Base-by-base conservation (phyloP, 768 basidiomycete genomes). In the Naganishia onofrii region DNA sequence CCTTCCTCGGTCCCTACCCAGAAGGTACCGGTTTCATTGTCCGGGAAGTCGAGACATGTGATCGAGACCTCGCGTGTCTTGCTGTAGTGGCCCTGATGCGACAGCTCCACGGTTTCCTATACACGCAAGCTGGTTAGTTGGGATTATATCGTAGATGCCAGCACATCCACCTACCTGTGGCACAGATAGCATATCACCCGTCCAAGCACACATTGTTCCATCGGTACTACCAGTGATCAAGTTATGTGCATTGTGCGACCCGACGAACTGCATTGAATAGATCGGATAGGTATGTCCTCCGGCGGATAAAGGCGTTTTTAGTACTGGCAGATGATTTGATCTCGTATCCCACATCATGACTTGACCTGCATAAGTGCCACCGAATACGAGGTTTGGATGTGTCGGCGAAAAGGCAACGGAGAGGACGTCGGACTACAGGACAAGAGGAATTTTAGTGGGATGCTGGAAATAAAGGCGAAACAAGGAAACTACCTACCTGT, bases 1-100 rank as follows among this genome's bases (percentile, higher is more conserved):
- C 96, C 96, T 82, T 99, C 96, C 80, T 99, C 96, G 4, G 96
- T 99, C 0, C 96, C 96, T 26, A 96, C 90, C 88, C 90, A 95
- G 83, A 98, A 96, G 13, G 93, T 92, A 0, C 93, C 91, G 1
- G 94, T 95, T 82, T 98, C 96, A 77, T 92, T 94, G 75, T 91
- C 89, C 0, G 95, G 93, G 82, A 98, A 97, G 78, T 95, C 92
- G 36, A 98, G 85, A 0, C 89, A 86, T 0, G 96, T 98, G 71
- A 98, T 90, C 1, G 93, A 89, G 1, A 99, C 93, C 80, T 99
- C 96, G 54, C 90, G 91, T 0, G 96, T 98, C 84, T 97, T 98
- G 26, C 60, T 63, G 83, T 89, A 92, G 79, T 98, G 94, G 0
- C 91, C 92, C 0, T 89, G 86, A 74, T 94, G 92, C 3, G 90